Base-by-base conservation (phyloP, 345 rosid species). In the Geranium brycei region DNA sequence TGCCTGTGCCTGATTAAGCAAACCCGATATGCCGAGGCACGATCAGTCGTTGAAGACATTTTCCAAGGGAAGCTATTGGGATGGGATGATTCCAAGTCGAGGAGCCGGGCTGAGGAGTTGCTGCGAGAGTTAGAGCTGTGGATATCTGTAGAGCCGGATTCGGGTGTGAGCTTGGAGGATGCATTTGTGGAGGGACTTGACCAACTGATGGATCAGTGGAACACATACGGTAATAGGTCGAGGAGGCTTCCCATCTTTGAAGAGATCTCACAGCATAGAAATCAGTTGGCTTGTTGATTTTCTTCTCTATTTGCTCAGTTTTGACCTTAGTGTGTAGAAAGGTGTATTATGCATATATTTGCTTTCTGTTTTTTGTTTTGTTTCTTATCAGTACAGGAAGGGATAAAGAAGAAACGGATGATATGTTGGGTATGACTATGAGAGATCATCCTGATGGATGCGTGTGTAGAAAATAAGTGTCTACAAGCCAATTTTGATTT, bases 191-290 rank as follows among this genome's bases (percentile, higher is more conserved):
- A 80, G 69, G 87, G 88, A 18, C 78, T 90, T 53, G 91, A 89
- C 30, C 80, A 79, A 68, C 69, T 85, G 78, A 75, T 90, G 74
- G 77, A 79, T 32, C 82, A 71, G 40, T 81, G 91, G 95, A 78
- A 78, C 15, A 85, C 91, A 10, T 76, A 70, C 38, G 75, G 53
- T 47, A 47, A 13, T 13, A 47, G 87, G 76, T 75, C 91, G 51
- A 86, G 77, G 77, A 83, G 97, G 70, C 93, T 88, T 19, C 96
- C 97, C 0, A 78, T 91, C 51, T 91, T 91, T 19, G 96, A 91
- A 75, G 86, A 93, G 71, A 93, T 93, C 66, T 93, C 89, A 61
- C 73, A 90, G 15, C 73, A 83, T 59, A 90, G 91, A 64, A 89
- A 87, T 79, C 98, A 87, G 64, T 59, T 91, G 55, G 91, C 90